These are phyloP conservation scores for Bipolaris bicolor DNA, from an alignment of 2,329 filamentous ascomycete species.

Conservation along the genomic window DNA sequence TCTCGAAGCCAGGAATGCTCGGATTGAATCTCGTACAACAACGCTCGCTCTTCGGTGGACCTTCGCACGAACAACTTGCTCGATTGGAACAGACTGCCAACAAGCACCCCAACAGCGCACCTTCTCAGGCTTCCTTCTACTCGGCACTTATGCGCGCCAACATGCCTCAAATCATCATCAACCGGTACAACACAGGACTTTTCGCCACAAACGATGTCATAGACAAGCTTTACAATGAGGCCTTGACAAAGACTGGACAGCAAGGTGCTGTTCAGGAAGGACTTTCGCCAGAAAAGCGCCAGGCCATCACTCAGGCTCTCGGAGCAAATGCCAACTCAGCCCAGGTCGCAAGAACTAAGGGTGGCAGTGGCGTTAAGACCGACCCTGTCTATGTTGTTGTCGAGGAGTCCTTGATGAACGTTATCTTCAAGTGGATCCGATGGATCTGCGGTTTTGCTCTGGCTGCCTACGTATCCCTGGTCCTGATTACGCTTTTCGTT, in stretches of 20 bases:
- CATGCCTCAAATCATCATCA: constrained; percentile 90
- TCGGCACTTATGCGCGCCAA: constrained; percentile 87
- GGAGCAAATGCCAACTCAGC: constrained; percentile 73
- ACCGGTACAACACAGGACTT: constrained; percentile 83
- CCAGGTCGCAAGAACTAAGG: constrained; percentile 63
- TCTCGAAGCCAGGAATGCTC: constrained; percentile 40
- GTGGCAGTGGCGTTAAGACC: constrained; percentile 74
- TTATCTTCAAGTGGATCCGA: constrained; percentile 89
- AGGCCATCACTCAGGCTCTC: constrained; percentile 81
- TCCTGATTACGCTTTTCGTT: constrained; percentile 79
- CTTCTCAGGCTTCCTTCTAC: constrained; percentile 92
- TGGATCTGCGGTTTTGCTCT: constrained; percentile 81
- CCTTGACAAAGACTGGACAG: constrained; percentile 68
- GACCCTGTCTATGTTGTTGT: constrained; percentile 95
- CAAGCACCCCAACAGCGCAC: constrained; percentile 84
- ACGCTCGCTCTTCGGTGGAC: constrained; percentile 54
- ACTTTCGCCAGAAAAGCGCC: constrained; percentile 68
- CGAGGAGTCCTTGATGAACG: constrained; percentile 80
- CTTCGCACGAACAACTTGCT: constrained; percentile 70
- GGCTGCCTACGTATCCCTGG: constrained; percentile 77
- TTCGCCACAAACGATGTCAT: constrained; percentile 81
- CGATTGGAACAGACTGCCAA: constrained; percentile 91
- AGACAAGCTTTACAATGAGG: constrained; percentile 80
- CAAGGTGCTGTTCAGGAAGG: constrained; percentile 40
- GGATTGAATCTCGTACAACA: constrained; percentile 52